These are phyloP conservation scores for Mycena chlorophos DNA, from an alignment of 768 basidiomycete genomes.

Conservation along the genomic window DNA sequence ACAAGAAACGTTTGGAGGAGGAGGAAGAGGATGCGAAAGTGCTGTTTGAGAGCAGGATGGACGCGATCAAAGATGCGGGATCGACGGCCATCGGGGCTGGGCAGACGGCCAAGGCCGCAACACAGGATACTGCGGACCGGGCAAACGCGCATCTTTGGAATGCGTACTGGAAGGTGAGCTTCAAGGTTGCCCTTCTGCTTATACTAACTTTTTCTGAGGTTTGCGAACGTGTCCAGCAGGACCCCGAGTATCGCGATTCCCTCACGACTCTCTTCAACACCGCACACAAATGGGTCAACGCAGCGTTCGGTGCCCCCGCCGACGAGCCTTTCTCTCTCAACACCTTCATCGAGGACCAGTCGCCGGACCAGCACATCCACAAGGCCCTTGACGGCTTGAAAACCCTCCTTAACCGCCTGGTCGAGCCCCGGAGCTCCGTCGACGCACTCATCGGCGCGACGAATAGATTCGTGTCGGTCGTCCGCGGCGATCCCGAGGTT, in stretches of 20 bases:
- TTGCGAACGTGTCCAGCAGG: conserved; percentile 60
- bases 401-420: conserved; percentile 47
- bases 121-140: conserved; percentile 45
- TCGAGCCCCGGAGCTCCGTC: conserved; percentile 42
- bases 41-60: conserved; percentile 67
- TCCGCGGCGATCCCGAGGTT: conserved; percentile 35
- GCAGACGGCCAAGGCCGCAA: conserved; percentile 42
- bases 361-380: no score
- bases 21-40: conserved; percentile 48
- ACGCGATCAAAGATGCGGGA: conserved; percentile 58
- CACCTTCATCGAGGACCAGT: conserved; percentile 59
- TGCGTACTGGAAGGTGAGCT: conserved; percentile 52
- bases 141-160: conserved; percentile 44
- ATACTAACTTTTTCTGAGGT: conserved; percentile 29
- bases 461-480: conserved; percentile 2
- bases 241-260: conserved; percentile 56
- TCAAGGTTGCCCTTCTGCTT: background rate
- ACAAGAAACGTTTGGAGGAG: conserved; percentile 49
- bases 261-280: conserved; percentile 58
- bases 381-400: conserved; percentile 55
- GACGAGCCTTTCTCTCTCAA: conserved; percentile 39
- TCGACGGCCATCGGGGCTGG: conserved; percentile 53
- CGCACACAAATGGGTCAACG: conserved; percentile 55
- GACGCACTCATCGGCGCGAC: conserved; percentile 48
- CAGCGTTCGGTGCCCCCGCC: conserved; percentile 47